Evolutionary conservation across 352 stramenopile genomes (phyloP), one percentile per base, ranked within the genome.

Genomic region (Phytophthora sp.): DNA sequence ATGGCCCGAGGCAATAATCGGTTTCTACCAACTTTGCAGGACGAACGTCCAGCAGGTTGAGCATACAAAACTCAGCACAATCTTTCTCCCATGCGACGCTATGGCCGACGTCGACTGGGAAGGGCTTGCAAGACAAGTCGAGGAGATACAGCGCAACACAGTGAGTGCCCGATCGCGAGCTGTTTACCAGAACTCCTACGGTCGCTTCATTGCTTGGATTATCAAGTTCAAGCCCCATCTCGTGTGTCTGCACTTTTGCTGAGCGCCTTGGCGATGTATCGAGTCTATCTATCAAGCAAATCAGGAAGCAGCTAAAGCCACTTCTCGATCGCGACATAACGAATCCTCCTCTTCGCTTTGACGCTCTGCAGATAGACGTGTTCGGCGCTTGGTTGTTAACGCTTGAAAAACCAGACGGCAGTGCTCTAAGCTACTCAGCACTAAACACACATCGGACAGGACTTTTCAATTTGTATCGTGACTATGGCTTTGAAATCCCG

Each of bases 371-470:
- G 15, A 46, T 32, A 20, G 17, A 46, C 9, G 34, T 54, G 21
- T 62, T 67, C 44, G 54, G 44, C 1, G 30, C 30, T 4, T 75
- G 61, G 54, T 13, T 75, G 20, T 10, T 71, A 7, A 67, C 51
- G n/a, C 54, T 75, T 15, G 45, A 63, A 17, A 62, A 49, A n/a
- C 4, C 42, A 8, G 50, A 74, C 20, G 60, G 50, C 0, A 39
- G 2, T 8, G 28, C 11, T 2, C 53, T 66, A n/a, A 61, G 27
- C 24, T 66, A 56, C 24, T 55, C 59, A 24, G 58, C 66, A 5
- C 26, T 62, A 1, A 69, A 62, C 21, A 58, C 50, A 5, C 55
- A 67, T 31, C 54, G 56, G 2, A 51, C 56, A 2, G 63, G 35
- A n/a, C 53, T 48, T 11, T 54, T 49, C 24, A 50, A 67, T 24